Evolutionary conservation across 495 filamentous ascomycete genomes (phyloP).

Genomic region (Aspergillus campestris): DNA sequence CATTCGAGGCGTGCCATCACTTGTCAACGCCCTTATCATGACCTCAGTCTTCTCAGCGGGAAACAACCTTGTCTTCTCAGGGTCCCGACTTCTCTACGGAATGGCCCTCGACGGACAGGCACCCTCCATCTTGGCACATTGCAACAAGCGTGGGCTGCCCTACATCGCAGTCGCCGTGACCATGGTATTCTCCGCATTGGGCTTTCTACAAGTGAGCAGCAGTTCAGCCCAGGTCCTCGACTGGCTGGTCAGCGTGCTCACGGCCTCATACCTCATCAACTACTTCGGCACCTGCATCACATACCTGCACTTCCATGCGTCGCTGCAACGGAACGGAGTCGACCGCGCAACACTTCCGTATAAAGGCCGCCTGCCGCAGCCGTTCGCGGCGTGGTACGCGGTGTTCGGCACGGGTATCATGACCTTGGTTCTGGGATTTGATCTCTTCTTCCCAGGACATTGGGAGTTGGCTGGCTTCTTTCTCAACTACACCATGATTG

Average conservation of each 20-base stretch:
- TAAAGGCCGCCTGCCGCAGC: constrained; percentile 19
- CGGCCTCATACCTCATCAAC: constrained; percentile 24
- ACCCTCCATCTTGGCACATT: constrained; percentile 30
- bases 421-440: constrained; percentile 20
- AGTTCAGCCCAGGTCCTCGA: constrained; percentile 17
- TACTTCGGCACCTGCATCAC: constrained; percentile 43
- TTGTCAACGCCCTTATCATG: constrained; percentile 43
- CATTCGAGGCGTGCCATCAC: constrained; percentile 31
- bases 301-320: constrained; percentile 34
- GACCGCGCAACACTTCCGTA: constrained; percentile 23
- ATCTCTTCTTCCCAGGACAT: constrained; percentile 19
- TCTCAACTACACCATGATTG: constrained; percentile 35
- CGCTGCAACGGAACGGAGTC: constrained; percentile 25
- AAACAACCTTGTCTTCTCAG: constrained; percentile 40
- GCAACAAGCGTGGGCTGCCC: constrained; percentile 36
- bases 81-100: constrained; percentile 35
- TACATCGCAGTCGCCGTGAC: constrained; percentile 29
- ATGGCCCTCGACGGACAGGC: constrained; percentile 38
- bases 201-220: constrained; percentile 20
- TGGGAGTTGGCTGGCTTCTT: constrained; percentile 23
- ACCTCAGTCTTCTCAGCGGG: constrained; percentile 41
- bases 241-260: constrained; percentile 23
- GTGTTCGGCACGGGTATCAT: constrained; percentile 27
- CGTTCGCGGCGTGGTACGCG: constrained; percentile 25
- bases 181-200: constrained; percentile 35